A percentile compares a stretch with the other conserved stretches of the same genome.
phyloP scores from a whole-genome alignment of 257 asterid species.

The Ophiorrhiza pumila region DNA sequence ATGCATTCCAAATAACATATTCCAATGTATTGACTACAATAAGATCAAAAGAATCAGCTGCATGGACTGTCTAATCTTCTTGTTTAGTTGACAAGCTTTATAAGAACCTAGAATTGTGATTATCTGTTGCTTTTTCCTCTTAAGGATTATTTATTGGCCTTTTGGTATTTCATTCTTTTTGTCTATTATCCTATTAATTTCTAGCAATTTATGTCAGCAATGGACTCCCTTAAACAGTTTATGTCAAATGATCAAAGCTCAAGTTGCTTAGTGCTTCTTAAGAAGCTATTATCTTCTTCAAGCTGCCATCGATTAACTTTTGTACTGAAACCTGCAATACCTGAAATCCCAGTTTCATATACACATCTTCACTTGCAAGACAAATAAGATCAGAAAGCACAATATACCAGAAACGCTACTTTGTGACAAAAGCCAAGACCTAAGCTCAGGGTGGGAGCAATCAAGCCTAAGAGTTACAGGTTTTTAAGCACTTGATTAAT shows the following conservation, averaged over 20 bases:
- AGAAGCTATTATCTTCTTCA: not conserved
- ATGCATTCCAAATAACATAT: not conserved
- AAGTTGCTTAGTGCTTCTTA: not conserved
- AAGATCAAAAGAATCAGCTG: not conserved
- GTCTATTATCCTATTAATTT: not conserved
- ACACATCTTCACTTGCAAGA: not conserved
- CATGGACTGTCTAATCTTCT: not conserved
- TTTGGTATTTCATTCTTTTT: not conserved
- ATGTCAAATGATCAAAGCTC: not conserved
- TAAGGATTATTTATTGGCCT: not conserved
- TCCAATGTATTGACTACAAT: not conserved
- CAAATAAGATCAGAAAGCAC: not conserved
- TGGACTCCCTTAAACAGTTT: not conserved
- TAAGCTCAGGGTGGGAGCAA: not conserved
- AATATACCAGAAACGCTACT: not conserved
- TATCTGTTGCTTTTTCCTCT: not conserved
- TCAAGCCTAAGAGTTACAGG: not conserved
- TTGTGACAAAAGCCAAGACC: not conserved
- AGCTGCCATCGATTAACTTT: not conserved
- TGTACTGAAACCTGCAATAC: not conserved
- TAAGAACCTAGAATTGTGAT: not conserved
- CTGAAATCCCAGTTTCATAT: not conserved
- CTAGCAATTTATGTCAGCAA: not conserved
- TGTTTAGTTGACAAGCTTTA: not conserved
- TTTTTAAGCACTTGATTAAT: not conserved